A percentile compares a stretch with the other conserved stretches of the same genome.
These are phyloP conservation scores for Rossbeevera mucosa DNA, from an alignment of 768 basidiomycete species.

Conservation along the genomic window DNA sequence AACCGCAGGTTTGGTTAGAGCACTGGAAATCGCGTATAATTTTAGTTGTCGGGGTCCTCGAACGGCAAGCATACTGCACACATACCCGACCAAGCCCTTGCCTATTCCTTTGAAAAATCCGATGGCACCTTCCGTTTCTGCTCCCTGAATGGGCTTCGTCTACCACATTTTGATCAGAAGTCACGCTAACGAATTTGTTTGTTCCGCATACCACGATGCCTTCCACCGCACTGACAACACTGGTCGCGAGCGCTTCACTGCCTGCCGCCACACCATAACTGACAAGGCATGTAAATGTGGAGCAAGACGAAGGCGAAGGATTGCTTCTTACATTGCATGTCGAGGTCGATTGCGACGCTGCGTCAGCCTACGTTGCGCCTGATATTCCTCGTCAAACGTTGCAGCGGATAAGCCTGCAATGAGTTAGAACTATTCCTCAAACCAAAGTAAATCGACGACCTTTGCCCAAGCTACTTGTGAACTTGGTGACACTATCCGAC, in stretches of 20 bases:
- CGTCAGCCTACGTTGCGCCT: conserved; percentile 79
- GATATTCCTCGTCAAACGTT: conserved; percentile 95
- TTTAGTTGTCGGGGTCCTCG: background rate
- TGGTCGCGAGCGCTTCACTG: conserved; percentile 89
- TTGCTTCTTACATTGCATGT: conserved; percentile 75
- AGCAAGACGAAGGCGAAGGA: background rate
- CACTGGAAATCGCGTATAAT: conserved; percentile 39
- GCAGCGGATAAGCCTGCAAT: conserved; percentile 87
- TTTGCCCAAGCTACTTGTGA: conserved; percentile 96
- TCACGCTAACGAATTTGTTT: conserved; percentile 1
- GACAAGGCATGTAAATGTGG: background rate
- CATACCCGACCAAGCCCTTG: conserved; percentile 89
- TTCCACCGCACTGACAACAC: conserved; percentile 93
- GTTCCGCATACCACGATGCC: conserved; percentile 71
- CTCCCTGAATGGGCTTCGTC: conserved; percentile 97
- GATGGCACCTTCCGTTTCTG: conserved; percentile 86
- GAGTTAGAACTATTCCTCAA: background rate
- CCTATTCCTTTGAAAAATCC: conserved; percentile 99
- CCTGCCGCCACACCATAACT: conserved; percentile 97
- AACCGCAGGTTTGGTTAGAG: conserved; percentile 93
- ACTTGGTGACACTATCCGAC: conserved; percentile 95
- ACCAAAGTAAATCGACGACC: conserved; percentile 39
- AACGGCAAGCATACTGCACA: background rate
- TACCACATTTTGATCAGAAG: conserved; percentile 28
- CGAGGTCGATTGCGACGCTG: conserved; percentile 92